Conservation (phyloP, 176 grass and related monocot genomes). For the Carex scoparia region DNA sequence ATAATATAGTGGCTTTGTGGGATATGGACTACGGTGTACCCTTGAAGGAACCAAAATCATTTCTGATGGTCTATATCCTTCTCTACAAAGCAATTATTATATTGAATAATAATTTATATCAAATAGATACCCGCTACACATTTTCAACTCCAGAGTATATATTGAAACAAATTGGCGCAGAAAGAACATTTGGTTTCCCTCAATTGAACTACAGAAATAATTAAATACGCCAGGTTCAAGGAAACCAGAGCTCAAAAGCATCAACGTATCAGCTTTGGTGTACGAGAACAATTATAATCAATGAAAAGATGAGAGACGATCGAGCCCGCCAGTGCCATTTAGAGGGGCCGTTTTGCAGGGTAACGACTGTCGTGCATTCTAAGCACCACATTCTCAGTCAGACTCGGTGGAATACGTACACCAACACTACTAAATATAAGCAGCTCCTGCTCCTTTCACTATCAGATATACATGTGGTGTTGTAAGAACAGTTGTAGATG, state of each 20-base stretch:
- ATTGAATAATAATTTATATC: no score
- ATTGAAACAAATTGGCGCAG: neutral
- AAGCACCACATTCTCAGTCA: neutral
- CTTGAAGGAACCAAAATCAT: no score
- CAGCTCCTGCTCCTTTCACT: no score
- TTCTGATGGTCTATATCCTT: no score
- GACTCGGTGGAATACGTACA: neutral
- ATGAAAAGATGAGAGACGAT: neutral
- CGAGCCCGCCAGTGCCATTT: neutral
- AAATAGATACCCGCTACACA: no score
- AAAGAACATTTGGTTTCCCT: neutral
- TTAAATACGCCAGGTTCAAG: neutral
- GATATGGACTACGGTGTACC: no score
- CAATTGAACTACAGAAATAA: neutral
- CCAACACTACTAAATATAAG: neutral
- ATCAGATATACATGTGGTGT: neutral
- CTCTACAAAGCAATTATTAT: no score
- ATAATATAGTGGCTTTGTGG: no score
- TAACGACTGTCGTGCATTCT: constrained; percentile 7
- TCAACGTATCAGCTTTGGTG: neutral
- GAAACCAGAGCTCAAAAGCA: neutral
- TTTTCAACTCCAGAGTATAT: no score
- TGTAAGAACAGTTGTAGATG: neutral
- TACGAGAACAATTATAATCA: neutral
- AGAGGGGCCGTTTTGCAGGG: constrained; percentile 6